Evolutionary conservation across 768 basidiomycete genomes (phyloP), one percentile per base, ranked within the genome.

Genomic region (Tricholoma matsutake): DNA sequence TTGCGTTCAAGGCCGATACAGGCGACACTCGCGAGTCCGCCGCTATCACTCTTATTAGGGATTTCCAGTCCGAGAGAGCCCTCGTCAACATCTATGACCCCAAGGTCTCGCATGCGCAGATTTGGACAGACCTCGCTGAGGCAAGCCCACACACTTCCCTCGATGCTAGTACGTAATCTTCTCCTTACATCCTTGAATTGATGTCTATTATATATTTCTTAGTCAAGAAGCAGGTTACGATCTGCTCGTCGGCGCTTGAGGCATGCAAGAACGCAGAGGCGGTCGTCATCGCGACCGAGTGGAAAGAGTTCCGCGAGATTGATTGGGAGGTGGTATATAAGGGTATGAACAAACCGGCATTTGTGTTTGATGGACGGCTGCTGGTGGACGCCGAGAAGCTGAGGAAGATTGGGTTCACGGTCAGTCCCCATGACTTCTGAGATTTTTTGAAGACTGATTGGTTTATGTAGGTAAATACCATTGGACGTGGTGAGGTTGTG

Each of bases 1-100:
- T 98, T 75, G 97, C 96, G 3, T 98, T 98, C 88, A 98, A 98
- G 81, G 96, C 97, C 45, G 96, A 98, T 75, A 99, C 97, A 11
- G 97, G 97, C 62, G 97, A 99, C 73, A 99, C 97, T 39, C 94
- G 97, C 74, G 97, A 98, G 79, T 96, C 94, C 2, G 88, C 97
- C 29, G 86, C 97, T 16, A 98, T 98, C 76, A 90, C 93, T 31
- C 86, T 99, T 65, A 89, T 96, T 78, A 88, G 87, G 67, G 89
- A 98, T 81, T 99, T 99, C 86, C 83, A 87, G 67, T 84, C 85
- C 41, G 97, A 99, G 78, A 86, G 85, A 67, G 96, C 97, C 10
- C 75, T 86, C 53, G 83, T 99, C 68, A 88, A 86, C 59, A 79
- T 99, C 64, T 99, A 94, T 75, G 96, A 98, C 73, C 96, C 96